phyloP scores from a whole-genome alignment of 2,329 filamentous ascomycete species.

The Trichoderma sp. region DNA sequence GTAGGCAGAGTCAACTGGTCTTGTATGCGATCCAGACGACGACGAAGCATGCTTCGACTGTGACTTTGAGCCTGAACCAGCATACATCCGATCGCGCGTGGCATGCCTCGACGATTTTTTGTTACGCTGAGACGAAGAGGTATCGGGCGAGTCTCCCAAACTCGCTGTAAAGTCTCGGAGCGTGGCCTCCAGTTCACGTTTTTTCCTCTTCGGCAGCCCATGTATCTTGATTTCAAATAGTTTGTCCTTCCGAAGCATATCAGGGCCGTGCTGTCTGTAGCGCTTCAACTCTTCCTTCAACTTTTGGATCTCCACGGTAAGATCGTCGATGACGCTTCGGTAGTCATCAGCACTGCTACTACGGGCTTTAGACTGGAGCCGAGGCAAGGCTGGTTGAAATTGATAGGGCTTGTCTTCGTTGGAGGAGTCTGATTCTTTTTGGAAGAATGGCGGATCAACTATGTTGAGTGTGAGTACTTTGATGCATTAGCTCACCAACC shows the following conservation, averaged over 20 bases:
- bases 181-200: conserved; percentile 70
- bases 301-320: conserved; percentile 80
- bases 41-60: conserved; percentile 51
- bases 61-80: conserved; percentile 42
- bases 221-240: conserved; percentile 82
- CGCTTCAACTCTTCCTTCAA: conserved; percentile 70
- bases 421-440: conserved; percentile 51
- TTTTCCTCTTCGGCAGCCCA: conserved; percentile 67
- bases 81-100: conserved; percentile 39
- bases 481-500: neutral
- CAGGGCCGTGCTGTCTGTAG: conserved; percentile 65
- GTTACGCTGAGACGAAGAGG: conserved; percentile 40
- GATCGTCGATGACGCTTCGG: conserved; percentile 79
- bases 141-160: conserved; percentile 51
- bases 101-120: conserved; percentile 38
- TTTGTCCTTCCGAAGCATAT: conserved; percentile 69
- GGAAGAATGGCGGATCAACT: conserved; percentile 56
- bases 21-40: conserved; percentile 51
- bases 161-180: conserved; percentile 67
- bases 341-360: conserved; percentile 71
- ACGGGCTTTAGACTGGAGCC: conserved; percentile 38
- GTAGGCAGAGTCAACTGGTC: conserved; percentile 61
- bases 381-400: conserved; percentile 26
- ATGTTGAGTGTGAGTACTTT: conserved; percentile 1
- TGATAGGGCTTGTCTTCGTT: conserved; percentile 41